These are phyloP conservation scores for Penicillium sp. DNA, from an alignment of 2,329 filamentous ascomycete genomes.

Conservation along the genomic window DNA sequence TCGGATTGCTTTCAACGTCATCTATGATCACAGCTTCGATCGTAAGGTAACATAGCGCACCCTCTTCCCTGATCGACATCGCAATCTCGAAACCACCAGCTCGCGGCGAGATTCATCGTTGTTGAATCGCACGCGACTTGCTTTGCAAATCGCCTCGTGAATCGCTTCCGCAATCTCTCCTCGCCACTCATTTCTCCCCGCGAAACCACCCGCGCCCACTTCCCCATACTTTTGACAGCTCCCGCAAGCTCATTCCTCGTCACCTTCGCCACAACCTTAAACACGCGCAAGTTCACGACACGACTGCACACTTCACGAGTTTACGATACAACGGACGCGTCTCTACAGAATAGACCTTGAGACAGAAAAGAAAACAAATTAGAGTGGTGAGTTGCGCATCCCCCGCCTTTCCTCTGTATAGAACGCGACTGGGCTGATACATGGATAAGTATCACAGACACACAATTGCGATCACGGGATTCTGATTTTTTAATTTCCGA, in stretches of 20 bases:
- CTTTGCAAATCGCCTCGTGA: neutral
- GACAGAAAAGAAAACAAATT: slow-evolving; percentile 11
- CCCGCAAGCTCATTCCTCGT: neutral
- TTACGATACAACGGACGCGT: slow-evolving; percentile 23
- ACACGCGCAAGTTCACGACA: neutral
- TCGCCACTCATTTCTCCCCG: neutral
- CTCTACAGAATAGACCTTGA: slow-evolving; percentile 26
- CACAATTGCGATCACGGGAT: slow-evolving; percentile 10
- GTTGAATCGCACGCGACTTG: neutral
- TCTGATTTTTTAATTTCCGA: slow-evolving; percentile 1
- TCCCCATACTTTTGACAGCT: neutral
- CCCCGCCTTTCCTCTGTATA: neutral
- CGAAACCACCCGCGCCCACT: neutral
- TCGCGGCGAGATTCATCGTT: neutral
- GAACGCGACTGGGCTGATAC: slow-evolving; percentile 7
- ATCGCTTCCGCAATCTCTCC: neutral
- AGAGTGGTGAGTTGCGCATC: slow-evolving; percentile 34
- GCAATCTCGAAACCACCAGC: neutral
- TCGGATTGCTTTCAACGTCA: slow-evolving; percentile 29
- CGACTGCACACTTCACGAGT: slow-evolving; percentile 20
- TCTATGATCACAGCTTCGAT: slow-evolving; percentile 26
- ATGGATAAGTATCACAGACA: neutral
- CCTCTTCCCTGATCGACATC: neutral
- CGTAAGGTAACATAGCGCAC: neutral
- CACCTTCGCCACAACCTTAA: neutral